Evolutionary conservation across 2,329 filamentous ascomycete species (phyloP), one percentile per base, ranked within the genome.

Genomic region (Exserohilum rostratum): DNA sequence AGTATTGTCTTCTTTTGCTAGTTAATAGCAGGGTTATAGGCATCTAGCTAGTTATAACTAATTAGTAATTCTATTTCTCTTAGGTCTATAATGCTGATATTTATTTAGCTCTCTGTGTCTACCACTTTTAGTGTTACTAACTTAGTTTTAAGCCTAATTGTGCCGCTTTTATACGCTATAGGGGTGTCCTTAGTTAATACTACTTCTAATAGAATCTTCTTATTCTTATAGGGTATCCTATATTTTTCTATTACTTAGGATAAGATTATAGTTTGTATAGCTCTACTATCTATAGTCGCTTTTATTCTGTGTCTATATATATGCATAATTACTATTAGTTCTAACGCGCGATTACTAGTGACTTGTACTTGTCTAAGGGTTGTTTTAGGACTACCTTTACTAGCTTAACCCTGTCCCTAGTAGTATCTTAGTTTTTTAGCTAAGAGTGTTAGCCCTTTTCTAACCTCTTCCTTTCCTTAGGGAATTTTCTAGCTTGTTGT

Each of bases 351-450:
- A 3, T 5, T 34, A 27, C n/a, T n/a, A 5, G 30, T 35, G 33
- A 27, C 7, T 18, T 34, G 20, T 46, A 35, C 31, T 5, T 46
- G 25, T 7, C 15, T 35, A 18, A 46, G 22, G 22, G 44, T 30
- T 5, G 33, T 46, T 46, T 18, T 46, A 46, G 33, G 33, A 13
- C n/a, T 20, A 11, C 34, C n/a, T 38, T 30, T n/a, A n/a, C 33
- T 12, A 47, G 45, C 12, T 7, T 20, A 6, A 39, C 45, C 15
- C 15, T 47, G 5, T 47, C 45, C 3, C 25, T 47, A 22, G 45
- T 22, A 15, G 45, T 10, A 18, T 47, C 6, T 10, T 47, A 47
- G 45, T 47, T 38, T 47, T 47, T 47, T 25, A 7, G 22, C 22
- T 7, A 5, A 25, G 22, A 25, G 22, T 5, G 22, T 25, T 7